Base-by-base conservation (phyloP, 768 basidiomycete genomes). In the Kwoniella botswanensis region DNA sequence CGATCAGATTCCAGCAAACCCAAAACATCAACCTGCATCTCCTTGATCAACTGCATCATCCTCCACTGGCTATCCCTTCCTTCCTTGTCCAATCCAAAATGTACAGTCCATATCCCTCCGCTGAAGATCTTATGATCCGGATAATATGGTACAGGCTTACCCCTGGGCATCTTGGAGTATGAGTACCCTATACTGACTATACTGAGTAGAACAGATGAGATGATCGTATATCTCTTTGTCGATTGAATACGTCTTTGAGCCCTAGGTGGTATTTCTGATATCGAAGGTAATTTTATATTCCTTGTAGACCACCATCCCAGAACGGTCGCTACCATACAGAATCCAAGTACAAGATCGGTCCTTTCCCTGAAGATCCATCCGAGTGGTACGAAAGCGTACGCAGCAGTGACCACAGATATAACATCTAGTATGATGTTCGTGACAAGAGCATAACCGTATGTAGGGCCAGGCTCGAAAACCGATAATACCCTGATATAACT, bases 51-150 rank as follows among this genome's bases (percentile, higher is more conserved):
- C 68, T 90, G 87, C 71, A 88, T 85, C 80, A 92, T 88, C 4
- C 89, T 85, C 53, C 87, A 82, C 80, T 92, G 91, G 77, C 91
- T 92, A 74, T 93, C 92, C 71, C 88, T 82, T 2, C 91, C 90
- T 54, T 87, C 88, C 72, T 92, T 89, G 82, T 93, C 89, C 21
- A 90, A 85, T 0, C 94, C 94, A 79, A 96, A 96, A 82, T 96
- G 94, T 26, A 96, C 87, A 0, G 94, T 93, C 93, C 93, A 95
- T 35, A 95, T 93, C 3, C 92, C 93, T 4, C 91, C 90, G 21
- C 89, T 90, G 54, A 94, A 85, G n/a, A 92, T 86, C 41, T 91
- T 86, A 17, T 89, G 86, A 3, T 88, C 89, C 29, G 88, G 84
- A 65, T 89, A 89, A 83, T 88, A 89, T 3, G 92, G 90, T 26